Percentiles rank a stretch among this genome's conserved stretches.
Conservation (phyloP, 768 basidiomycete genomes). For the Polyporus arcularius region DNA sequence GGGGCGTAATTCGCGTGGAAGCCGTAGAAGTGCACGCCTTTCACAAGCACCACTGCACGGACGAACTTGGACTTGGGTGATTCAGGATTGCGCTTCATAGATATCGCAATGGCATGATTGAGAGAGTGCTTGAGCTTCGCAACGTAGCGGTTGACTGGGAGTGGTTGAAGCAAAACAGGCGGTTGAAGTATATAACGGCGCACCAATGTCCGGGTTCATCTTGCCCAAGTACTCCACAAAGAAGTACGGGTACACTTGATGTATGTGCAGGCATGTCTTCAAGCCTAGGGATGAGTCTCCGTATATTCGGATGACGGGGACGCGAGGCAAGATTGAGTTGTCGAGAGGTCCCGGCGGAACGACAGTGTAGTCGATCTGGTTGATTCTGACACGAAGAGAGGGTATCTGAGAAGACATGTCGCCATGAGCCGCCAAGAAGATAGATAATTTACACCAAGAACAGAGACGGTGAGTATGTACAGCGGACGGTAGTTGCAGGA, state of each 20-base stretch:
- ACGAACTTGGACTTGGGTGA: conserved; percentile 60
- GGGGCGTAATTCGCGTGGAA: conserved; percentile 84
- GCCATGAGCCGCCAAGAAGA: conserved; percentile 3
- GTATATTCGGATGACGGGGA: conserved; percentile 85
- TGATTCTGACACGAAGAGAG: conserved; percentile 44
- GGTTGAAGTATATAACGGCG: conserved; percentile 18
- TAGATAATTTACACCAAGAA: neutral
- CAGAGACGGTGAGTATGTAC: conserved; percentile 6
- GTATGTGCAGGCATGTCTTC: conserved; percentile 86
- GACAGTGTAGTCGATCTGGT: conserved; percentile 66
- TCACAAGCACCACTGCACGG: conserved; percentile 81
- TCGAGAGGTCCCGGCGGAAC: conserved; percentile 63
- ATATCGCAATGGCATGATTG: conserved; percentile 84
- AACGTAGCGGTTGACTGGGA: conserved; percentile 72
- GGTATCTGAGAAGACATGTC: conserved; percentile 22
- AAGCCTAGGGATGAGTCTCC: conserved; percentile 77
- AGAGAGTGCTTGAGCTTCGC: conserved; percentile 69
- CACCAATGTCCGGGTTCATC: conserved; percentile 65
- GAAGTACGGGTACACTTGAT: conserved; percentile 94
- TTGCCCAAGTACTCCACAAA: conserved; percentile 80
- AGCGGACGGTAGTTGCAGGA: conserved; percentile 6
- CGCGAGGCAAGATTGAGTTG: conserved; percentile 55
- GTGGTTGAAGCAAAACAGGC: neutral
- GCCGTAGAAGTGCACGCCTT: conserved; percentile 96
- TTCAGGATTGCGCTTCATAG: conserved; percentile 70